Conservation (phyloP, 1,139 yeast species). For the Taiozyma sp. region DNA sequence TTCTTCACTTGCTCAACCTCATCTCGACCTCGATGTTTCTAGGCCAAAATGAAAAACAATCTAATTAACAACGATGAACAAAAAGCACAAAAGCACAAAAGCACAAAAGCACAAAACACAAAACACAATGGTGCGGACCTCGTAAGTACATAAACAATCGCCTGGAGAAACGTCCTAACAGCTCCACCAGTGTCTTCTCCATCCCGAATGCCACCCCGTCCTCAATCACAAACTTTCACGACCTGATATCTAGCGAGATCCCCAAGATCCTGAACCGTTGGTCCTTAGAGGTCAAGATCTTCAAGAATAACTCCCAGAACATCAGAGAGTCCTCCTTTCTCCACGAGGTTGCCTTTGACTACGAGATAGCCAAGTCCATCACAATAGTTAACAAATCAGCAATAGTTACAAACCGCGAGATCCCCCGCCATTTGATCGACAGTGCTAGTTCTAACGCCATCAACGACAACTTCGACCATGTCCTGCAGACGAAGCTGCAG, state of each 20-base stretch:
- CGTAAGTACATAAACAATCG: not conserved
- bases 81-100: not conserved
- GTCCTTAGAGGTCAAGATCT: slow-evolving; percentile 45
- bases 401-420: slow-evolving; percentile 10
- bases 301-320: slow-evolving; percentile 38
- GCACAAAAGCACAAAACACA: not conserved
- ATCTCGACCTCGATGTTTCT: no score
- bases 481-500: slow-evolving; percentile 53
- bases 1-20: no score
- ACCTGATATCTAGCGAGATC: slow-evolving; percentile 44
- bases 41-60: not conserved
- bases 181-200: slow-evolving; percentile 32
- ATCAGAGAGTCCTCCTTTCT: slow-evolving; percentile 30
- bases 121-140: not conserved
- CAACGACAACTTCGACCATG: slow-evolving; percentile 40
- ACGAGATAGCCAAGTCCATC: slow-evolving; percentile 37
- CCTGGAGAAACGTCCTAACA: not conserved
- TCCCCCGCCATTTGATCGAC: slow-evolving; percentile 10
- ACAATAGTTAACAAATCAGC: slow-evolving; percentile 28
- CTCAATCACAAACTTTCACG: slow-evolving; percentile 45
- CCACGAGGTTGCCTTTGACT: slow-evolving; percentile 38
- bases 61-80: not conserved
- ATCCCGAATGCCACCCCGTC: slow-evolving; percentile 46
- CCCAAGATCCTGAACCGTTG: slow-evolving; percentile 46
- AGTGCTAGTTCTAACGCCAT: slow-evolving; percentile 38